phyloP scores from a whole-genome alignment of 495 filamentous ascomycete genomes.

The Neurospora sp. region DNA sequence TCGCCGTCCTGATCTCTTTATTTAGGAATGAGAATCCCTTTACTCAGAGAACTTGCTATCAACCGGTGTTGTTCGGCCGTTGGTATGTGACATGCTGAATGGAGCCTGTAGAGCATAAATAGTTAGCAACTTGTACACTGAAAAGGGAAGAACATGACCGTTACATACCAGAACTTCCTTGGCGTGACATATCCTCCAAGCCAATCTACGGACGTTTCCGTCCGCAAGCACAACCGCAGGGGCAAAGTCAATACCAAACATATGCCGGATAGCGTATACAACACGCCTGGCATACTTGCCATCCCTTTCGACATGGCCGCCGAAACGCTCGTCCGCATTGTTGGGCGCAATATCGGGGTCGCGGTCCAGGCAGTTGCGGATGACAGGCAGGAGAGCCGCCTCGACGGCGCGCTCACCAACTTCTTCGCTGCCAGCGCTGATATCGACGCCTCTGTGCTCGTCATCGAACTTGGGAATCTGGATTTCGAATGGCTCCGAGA shows the following conservation, averaged over 20 bases:
- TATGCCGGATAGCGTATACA: conserved; percentile 89
- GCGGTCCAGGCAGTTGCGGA: conserved; percentile 84
- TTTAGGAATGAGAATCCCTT: neutral
- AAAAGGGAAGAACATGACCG: neutral
- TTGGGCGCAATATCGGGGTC: conserved; percentile 86
- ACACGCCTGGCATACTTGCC: conserved; percentile 80
- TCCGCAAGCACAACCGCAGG: conserved; percentile 88
- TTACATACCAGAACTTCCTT: conserved; percentile 82
- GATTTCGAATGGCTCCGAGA: conserved; percentile 88
- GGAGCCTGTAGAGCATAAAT: conserved; percentile 37
- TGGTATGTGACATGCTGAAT: conserved; percentile 54
- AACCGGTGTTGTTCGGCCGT: conserved; percentile 43
- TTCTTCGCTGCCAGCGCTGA: conserved; percentile 36
- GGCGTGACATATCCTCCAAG: conserved; percentile 91
- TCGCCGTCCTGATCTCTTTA: neutral
- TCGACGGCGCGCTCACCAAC: conserved; percentile 48
- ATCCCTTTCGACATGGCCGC: conserved; percentile 69
- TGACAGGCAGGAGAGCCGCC: conserved; percentile 63
- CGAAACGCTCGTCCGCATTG: conserved; percentile 71
- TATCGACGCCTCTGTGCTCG: conserved; percentile 30
- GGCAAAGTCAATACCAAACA: conserved; percentile 96
- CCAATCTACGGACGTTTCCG: conserved; percentile 80
- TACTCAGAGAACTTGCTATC: conserved; percentile 25
- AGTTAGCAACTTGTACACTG: conserved; percentile 2
- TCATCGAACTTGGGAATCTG: conserved; percentile 68